These are phyloP conservation scores for Cercis canadensis DNA, from an alignment of 306 rosid genomes.

Conservation along the genomic window DNA sequence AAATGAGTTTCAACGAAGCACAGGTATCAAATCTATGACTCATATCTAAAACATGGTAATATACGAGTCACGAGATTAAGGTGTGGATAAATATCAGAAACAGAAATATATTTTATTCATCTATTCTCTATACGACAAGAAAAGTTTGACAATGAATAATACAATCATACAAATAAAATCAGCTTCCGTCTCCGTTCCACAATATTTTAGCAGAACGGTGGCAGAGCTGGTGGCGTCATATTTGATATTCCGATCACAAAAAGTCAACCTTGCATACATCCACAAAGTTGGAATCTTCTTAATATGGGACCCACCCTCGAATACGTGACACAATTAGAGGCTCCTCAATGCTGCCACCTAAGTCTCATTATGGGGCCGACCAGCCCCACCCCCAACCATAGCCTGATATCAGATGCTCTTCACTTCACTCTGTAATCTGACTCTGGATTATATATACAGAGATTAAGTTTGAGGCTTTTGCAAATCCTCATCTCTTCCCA, in stretches of 20 bases:
- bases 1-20: no score
- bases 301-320: neutral
- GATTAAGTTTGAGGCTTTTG: neutral
- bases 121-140: no score
- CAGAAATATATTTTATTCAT: no score
- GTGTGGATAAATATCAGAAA: no score
- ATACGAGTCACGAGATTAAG: no score
- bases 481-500: conserved; percentile 5
- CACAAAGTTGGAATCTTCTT: neutral
- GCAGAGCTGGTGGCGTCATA: neutral
- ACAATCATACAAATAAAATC: no score
- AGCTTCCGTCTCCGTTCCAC: no score
- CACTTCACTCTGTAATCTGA: no score
- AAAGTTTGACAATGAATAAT: no score
- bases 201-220: neutral
- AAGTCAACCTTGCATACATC: conserved; percentile 37
- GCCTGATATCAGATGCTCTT: neutral
- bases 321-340: neutral
- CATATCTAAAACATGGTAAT: no score
- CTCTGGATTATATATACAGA: no score
- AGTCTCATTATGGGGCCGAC: conserved; percentile 10
- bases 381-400: conserved; percentile 3
- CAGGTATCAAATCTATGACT: no score
- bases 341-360: conserved; percentile 31
- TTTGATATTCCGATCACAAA: neutral